Conservation (phyloP, 2,329 filamentous ascomycete species). For the Paecilomyces niveus region DNA sequence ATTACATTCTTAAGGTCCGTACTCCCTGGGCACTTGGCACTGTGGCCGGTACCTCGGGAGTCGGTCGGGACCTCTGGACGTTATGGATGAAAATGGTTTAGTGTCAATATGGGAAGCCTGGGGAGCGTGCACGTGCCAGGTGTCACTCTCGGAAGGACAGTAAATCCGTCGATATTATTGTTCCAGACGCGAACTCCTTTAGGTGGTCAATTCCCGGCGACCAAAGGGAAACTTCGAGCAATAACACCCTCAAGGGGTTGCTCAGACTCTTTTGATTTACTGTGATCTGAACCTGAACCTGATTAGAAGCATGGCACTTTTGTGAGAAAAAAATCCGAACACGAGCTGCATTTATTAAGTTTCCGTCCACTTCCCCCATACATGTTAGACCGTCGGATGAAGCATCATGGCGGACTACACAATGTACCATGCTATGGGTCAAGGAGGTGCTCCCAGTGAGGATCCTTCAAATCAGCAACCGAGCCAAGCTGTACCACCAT, state of each 20-base stretch:
- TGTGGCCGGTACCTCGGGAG: background rate
- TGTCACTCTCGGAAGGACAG: slow-evolving; percentile 14
- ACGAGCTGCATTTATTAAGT: background rate
- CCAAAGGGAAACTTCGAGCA: background rate
- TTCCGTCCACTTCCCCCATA: slow-evolving; percentile 1
- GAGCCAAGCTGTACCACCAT: slow-evolving; percentile 49
- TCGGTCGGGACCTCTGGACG: background rate
- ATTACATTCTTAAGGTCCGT: background rate
- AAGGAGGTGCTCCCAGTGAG: slow-evolving; percentile 33
- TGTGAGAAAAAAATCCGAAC: slow-evolving; percentile 1
- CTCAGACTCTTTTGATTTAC: slow-evolving; percentile 3
- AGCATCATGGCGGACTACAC: slow-evolving; percentile 36
- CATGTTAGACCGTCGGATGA: slow-evolving; percentile 16
- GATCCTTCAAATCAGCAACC: slow-evolving; percentile 49
- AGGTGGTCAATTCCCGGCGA: slow-evolving; percentile 26
- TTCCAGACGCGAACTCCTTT: slow-evolving; percentile 11
- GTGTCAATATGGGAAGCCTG: background rate
- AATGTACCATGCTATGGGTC: slow-evolving; percentile 34
- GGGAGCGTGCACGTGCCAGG: slow-evolving; percentile 5
- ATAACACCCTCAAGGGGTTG: background rate
- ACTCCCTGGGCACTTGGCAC: background rate
- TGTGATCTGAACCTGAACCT: background rate
- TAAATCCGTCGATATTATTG: slow-evolving; percentile 15
- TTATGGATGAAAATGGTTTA: background rate
- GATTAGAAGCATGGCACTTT: slow-evolving; percentile 6